phyloP scores from a whole-genome alignment of 495 filamentous ascomycete species.

The Penicillium silybi region DNA sequence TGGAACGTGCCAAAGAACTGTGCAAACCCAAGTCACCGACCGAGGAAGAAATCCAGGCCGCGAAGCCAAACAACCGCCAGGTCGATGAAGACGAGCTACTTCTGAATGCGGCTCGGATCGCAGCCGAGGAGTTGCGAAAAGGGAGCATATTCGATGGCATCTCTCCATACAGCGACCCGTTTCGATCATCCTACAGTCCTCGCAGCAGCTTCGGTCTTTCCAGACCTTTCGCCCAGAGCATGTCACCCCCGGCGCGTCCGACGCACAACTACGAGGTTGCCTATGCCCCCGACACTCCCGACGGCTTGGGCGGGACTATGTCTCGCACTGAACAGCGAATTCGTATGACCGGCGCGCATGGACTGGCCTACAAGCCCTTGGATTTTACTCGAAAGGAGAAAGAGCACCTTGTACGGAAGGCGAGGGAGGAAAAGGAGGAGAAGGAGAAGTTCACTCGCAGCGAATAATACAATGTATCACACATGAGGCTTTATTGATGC shows the following conservation, averaged over 20 bases:
- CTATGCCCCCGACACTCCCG: slow-evolving; percentile 34
- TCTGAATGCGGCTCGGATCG: slow-evolving; percentile 40
- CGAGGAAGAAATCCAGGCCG: slow-evolving; percentile 17
- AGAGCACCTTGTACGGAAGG: slow-evolving; percentile 10
- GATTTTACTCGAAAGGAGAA: slow-evolving; percentile 27
- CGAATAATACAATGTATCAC: background rate
- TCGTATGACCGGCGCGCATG: slow-evolving; percentile 37
- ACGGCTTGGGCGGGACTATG: slow-evolving; percentile 35
- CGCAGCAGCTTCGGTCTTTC: slow-evolving; percentile 26
- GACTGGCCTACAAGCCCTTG: slow-evolving; percentile 40
- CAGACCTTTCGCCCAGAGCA: slow-evolving; percentile 21
- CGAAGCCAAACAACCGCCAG: slow-evolving; percentile 18
- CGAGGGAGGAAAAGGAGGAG: background rate
- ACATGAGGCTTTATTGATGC: background rate
- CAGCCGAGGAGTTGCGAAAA: slow-evolving; percentile 36
- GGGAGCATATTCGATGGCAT: slow-evolving; percentile 9
- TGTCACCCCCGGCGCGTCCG: slow-evolving; percentile 27
- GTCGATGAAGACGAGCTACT: slow-evolving; percentile 44
- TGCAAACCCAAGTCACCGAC: slow-evolving; percentile 20
- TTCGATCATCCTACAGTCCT: slow-evolving; percentile 24
- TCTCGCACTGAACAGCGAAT: slow-evolving; percentile 43
- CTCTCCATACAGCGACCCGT: slow-evolving; percentile 5
- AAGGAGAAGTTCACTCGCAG: background rate
- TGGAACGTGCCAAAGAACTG: slow-evolving; percentile 30
- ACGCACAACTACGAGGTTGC: slow-evolving; percentile 37